Conservation (phyloP, 2,329 filamentous ascomycete genomes). For the Beauveria medogensis region DNA sequence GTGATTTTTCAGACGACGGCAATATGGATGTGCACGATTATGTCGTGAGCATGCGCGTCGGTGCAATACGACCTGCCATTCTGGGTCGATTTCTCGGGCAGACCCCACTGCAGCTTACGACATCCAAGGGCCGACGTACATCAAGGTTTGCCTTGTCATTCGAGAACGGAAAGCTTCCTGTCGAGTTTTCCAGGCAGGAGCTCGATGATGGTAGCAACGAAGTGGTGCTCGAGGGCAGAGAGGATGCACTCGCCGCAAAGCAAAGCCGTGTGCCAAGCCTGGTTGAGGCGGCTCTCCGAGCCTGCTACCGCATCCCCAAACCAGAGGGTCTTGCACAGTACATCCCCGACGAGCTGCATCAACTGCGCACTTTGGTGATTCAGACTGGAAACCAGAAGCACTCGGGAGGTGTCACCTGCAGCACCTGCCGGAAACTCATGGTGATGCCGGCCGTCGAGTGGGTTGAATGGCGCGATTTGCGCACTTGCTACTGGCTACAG, state of each 20-base stretch:
- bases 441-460: conserved; percentile 48
- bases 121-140: conserved; percentile 3
- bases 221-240: conserved; percentile 9
- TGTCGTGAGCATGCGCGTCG: conserved; percentile 6
- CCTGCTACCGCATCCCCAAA: conserved; percentile 35
- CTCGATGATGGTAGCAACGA: neutral
- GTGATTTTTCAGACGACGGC: neutral
- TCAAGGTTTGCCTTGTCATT: neutral
- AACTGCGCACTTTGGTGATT: conserved; percentile 33
- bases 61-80: neutral
- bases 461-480: conserved; percentile 53
- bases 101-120: conserved; percentile 5
- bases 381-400: conserved; percentile 34
- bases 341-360: conserved; percentile 33
- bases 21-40: conserved; percentile 11
- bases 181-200: conserved; percentile 14
- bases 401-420: conserved; percentile 42
- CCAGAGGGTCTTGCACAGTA: conserved; percentile 34
- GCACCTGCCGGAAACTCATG: conserved; percentile 40
- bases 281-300: conserved; percentile 41
- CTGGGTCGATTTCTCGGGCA: conserved; percentile 11
- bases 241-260: neutral
- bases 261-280: conserved; percentile 39
- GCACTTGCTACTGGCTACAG: conserved; percentile 14
- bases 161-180: conserved; percentile 8